These are phyloP conservation scores for Bondarzewia mesenterica DNA, from an alignment of 1,284 basidiomycete species.

Conservation along the genomic window DNA sequence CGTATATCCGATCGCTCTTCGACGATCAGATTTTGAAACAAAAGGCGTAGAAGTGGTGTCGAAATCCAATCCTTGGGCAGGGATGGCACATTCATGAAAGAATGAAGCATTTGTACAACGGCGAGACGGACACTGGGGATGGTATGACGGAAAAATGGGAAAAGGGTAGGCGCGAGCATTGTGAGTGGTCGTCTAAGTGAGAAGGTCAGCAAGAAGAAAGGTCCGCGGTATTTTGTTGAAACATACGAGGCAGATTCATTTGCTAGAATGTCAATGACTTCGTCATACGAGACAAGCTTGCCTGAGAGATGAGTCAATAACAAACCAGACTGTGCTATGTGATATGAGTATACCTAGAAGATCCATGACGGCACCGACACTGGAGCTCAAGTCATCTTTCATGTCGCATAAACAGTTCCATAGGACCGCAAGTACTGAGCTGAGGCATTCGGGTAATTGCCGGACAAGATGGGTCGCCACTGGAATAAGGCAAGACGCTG, in stretches of 20 bases:
- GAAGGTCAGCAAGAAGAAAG: conserved; percentile 2
- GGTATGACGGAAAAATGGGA: conserved; percentile 97
- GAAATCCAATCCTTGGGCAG: conserved; percentile 82
- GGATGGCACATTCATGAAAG: conserved; percentile 75
- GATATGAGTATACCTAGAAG: conserved; percentile 56
- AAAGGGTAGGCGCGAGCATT: conserved; percentile 80
- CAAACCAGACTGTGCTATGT: conserved; percentile 1
- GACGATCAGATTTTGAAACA: conserved; percentile 93
- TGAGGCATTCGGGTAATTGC: conserved; percentile 67
- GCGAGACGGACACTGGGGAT: conserved; percentile 91
- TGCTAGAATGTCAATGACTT: conserved; percentile 73
- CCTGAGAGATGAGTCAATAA: conserved; percentile 35
- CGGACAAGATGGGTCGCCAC: conserved; percentile 77
- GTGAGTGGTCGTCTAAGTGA: conserved; percentile 61
- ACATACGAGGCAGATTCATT: conserved; percentile 62
- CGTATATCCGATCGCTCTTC: conserved; percentile 89
- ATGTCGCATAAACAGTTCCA: conserved; percentile 91
- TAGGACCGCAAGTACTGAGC: conserved; percentile 73
- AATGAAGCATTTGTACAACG: conserved; percentile 84
- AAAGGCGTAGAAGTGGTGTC: conserved; percentile 69
- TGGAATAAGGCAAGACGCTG: conserved; percentile 87
- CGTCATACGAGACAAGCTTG: conserved; percentile 73
- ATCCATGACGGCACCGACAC: conserved; percentile 97
- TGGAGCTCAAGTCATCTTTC: conserved; percentile 96
- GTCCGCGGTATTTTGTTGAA: neutral